Base-by-base conservation (phyloP, 495 filamentous ascomycete genomes). In the Penicillium soppii region DNA sequence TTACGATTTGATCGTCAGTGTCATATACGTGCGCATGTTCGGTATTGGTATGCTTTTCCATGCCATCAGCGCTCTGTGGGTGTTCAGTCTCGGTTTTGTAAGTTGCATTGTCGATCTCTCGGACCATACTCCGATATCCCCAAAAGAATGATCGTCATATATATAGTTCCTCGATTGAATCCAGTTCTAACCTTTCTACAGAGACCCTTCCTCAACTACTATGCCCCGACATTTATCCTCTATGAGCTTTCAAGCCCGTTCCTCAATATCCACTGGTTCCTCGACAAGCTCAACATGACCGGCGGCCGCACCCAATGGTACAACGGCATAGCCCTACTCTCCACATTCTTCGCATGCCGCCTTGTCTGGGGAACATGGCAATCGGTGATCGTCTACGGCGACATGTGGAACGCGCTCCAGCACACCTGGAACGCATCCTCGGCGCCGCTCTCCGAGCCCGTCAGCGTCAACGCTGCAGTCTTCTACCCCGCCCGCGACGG, bases 201-300 rank as follows among this genome's bases (percentile, higher is more conserved):
- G 92, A 78, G 90, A 54, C 94, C 94, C 0, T 96, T 96, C 65
- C 74, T 96, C 56, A 96, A 96, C 74, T 97, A 84, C 77, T 97
- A 96, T 71, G 89, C 83, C 46, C 80, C 85, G 15, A 82, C 84
- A 44, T 97, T 99, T 75, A 90, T 99, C 62, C 90, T 99, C 59
- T 99, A 96, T 79, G 94, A 99, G 75, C 88, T 99, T 48, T 96
- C 90, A 46, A 87, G 84, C 58, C 91, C 91, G 12, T 92, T 95
- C 75, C 84, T 95, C 61, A 95, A 96, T 68, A 88, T 97, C 71
- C 94, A 99, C 79, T 99, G 94, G 94, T 97, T 99, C 81, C 92
- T 88, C 64, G 94, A 99, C 76, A 99, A 99, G 74, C 78, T 97
- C 61, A 84, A 88, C 67, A 86, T 96, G 80, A 99, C 95, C 19